Conservation (phyloP, 192 early-diverging fungal species). For the Allomyces macrogynus region DNA sequence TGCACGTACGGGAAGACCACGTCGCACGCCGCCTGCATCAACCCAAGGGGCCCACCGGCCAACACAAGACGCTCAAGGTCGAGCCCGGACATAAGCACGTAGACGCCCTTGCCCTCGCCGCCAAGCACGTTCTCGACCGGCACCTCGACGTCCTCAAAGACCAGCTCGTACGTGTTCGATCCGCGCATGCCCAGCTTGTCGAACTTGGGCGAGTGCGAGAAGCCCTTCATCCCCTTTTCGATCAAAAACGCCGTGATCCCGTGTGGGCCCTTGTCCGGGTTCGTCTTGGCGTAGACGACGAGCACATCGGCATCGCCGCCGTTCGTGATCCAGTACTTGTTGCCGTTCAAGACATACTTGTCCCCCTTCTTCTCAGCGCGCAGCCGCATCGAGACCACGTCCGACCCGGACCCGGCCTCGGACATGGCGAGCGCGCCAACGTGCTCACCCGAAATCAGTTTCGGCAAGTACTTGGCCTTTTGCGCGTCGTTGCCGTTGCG, state of each 20-base stretch:
- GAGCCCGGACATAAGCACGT: conserved; percentile 88
- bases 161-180: conserved; percentile 82
- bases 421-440: conserved; percentile 90
- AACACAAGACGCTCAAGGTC: conserved; percentile 66
- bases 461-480: conserved; percentile 75
- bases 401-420: conserved; percentile 70
- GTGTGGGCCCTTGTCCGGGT: conserved; percentile 49
- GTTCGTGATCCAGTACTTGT: conserved; percentile 96
- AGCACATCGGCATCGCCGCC: conserved; percentile 74
- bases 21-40: conserved; percentile 80
- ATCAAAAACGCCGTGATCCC: conserved; percentile 91
- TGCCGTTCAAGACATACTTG: conserved; percentile 65
- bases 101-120: conserved; percentile 62
- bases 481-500: conserved; percentile 72
- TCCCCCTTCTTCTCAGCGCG: conserved; percentile 66
- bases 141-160: conserved; percentile 87
- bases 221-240: conserved; percentile 70
- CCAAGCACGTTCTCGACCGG: conserved; percentile 79
- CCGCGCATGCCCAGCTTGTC: conserved; percentile 95
- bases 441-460: conserved; percentile 66
- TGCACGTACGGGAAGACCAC: conserved; percentile 67
- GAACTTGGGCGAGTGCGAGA: conserved; percentile 65
- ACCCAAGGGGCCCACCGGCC: conserved; percentile 69
- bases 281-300: conserved; percentile 84
- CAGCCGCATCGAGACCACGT: conserved; percentile 81